Evolutionary conservation across 768 basidiomycete genomes (phyloP).

Genomic region (Pluteus cervinus): DNA sequence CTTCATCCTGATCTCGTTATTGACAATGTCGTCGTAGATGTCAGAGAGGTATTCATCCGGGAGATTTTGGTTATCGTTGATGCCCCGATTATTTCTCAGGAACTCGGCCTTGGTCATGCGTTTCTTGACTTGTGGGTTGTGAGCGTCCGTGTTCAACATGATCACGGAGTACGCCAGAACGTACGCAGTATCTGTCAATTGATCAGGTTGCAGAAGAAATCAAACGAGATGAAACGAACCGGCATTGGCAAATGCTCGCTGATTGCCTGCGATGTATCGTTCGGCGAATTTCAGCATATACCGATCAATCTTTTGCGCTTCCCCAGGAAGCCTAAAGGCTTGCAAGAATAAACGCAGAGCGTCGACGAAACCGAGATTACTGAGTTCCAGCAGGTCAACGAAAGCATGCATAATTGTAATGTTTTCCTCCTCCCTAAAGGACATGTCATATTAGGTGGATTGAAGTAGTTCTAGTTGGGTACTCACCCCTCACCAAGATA

Average conservation of each 20-base stretch:
- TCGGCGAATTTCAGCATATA: slow-evolving; percentile 99
- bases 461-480: background rate
- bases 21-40: slow-evolving; percentile 88
- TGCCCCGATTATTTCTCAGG: slow-evolving; percentile 91
- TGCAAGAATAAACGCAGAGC: slow-evolving; percentile 89
- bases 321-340: slow-evolving; percentile 94
- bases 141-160: slow-evolving; percentile 95
- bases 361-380: slow-evolving; percentile 75
- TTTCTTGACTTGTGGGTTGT: slow-evolving; percentile 90
- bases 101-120: slow-evolving; percentile 94
- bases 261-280: slow-evolving; percentile 87
- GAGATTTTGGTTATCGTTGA: slow-evolving; percentile 86
- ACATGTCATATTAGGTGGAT: slow-evolving; percentile 4
- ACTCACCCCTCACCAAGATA: slow-evolving; percentile 95
- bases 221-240: slow-evolving; percentile 26
- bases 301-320: slow-evolving; percentile 97
- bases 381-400: slow-evolving; percentile 88
- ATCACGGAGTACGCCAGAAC: slow-evolving; percentile 94
- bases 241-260: slow-evolving; percentile 89
- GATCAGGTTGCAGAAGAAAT: background rate
- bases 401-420: slow-evolving; percentile 97
- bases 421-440: slow-evolving; percentile 75
- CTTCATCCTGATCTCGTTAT: slow-evolving; percentile 97
- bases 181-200: slow-evolving; percentile 75
- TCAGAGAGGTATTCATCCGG: slow-evolving; percentile 75